Evolutionary conservation across 352 stramenopile species (phyloP).

Genomic region (Pythium brachiatum): DNA sequence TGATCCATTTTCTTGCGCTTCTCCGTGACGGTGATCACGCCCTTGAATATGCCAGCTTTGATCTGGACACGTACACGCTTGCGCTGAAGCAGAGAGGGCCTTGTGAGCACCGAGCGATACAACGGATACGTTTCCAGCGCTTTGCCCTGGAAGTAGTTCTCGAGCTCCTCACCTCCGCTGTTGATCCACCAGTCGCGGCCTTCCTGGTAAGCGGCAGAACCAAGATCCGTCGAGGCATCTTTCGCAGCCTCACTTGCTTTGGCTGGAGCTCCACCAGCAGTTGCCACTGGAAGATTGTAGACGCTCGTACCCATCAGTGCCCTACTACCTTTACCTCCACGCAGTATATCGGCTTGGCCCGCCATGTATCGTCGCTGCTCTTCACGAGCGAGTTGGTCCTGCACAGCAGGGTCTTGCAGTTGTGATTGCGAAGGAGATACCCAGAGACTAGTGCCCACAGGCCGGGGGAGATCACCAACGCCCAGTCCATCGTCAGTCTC

Average conservation of each 20-base stretch:
- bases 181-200: constrained; percentile 79
- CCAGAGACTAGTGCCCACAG: neutral
- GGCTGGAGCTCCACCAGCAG: neutral
- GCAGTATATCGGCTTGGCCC: constrained; percentile 42
- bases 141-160: constrained; percentile 63
- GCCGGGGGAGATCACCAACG: constrained; percentile 32
- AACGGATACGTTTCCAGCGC: constrained; percentile 80
- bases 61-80: constrained; percentile 56
- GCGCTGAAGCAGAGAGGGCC: constrained; percentile 51
- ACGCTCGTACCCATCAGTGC: neutral
- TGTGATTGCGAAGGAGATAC: neutral
- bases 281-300: neutral
- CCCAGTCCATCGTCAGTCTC: constrained; percentile 54
- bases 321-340: neutral
- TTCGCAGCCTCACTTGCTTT: neutral
- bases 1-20: constrained; percentile 25
- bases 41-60: constrained; percentile 79
- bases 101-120: constrained; percentile 53
- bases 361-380: constrained; percentile 55
- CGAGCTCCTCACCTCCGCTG: constrained; percentile 69
- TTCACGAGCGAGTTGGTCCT: constrained; percentile 42
- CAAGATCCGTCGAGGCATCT: constrained; percentile 7
- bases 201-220: constrained; percentile 40
- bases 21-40: constrained; percentile 61
- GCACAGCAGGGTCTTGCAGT: constrained; percentile 43